Base-by-base conservation (phyloP, 176 grass and related monocot genomes). In the Rhynchospora pubera region DNA sequence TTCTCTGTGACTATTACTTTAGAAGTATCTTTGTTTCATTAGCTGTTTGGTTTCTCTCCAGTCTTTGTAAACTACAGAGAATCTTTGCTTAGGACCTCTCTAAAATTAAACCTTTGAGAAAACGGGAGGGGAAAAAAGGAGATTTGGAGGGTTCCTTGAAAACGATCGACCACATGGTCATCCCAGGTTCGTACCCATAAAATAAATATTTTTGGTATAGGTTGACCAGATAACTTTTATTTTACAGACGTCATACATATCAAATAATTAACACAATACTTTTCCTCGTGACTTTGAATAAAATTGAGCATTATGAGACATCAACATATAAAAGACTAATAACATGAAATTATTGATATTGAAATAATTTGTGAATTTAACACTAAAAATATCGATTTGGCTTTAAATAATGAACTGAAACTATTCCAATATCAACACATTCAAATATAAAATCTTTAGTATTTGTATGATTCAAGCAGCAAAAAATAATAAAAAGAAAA, bases 21-120 rank as follows among this genome's bases (percentile, higher is more conserved):
- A 81, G 58, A 62, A 62, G 59, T 45, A 62, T 80, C 78, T 80
- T 51, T 57, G 14, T 76, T 75, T 75, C 52, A 30, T 78, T 47
- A 45, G 30, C 14, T 14, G 28, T 78, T 57, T 12, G 0, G 14
- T 8, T 58, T 11, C 1, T 79, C 5, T 50, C 43, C 42, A 74
- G 66, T 71, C 10, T 71, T 67, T 34, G 9, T 7, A 24, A 2
- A 65, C 23, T 65, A 1, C 62, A 65, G 24, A 34, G 13, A 15
- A 34, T 65, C n/a, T 61, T 60, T 7, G 5, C 6, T 15, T 57
- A 19, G 2, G 6, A 61, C n/a, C 18, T 4, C 18, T 19, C 57
- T n/a, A 60, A 22, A 39, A 7, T 60, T 0, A 58, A 58, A 18
- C 6, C 15, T 21, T 21, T 6, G 16, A 18, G n/a, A 61, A 61